Percentiles rank a stretch among this genome's conserved stretches.
Evolutionary conservation across 1,284 basidiomycete species (phyloP).

Genomic region (Ceratobasidium theobromae): DNA sequence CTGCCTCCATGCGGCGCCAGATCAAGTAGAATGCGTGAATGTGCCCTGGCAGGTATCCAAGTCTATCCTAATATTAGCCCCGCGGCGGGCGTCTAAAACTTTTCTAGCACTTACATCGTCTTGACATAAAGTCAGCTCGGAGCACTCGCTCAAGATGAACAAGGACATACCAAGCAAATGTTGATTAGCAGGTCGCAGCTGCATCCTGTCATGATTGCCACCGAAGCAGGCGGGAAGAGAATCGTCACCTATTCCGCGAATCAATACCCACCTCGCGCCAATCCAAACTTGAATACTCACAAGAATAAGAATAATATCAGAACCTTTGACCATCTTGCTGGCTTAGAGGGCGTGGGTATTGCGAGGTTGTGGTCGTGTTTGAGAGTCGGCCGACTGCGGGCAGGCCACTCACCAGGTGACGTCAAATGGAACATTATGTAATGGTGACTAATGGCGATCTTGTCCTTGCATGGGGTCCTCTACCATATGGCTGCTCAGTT

Average conservation of each 20-base stretch:
- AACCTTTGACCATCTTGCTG: conserved; percentile 49
- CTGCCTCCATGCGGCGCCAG: conserved; percentile 75
- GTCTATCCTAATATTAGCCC: conserved; percentile 25
- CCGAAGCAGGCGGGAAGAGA: conserved; percentile 65
- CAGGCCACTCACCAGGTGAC: neutral
- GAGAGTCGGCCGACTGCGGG: neutral
- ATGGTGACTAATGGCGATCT: too few species aligned
- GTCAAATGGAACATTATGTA: neutral
- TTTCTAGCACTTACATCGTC: conserved; percentile 22
- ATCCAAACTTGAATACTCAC: conserved; percentile 36
- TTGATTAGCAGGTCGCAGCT: conserved; percentile 50
- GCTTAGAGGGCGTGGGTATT: neutral
- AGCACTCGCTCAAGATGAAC: neutral
- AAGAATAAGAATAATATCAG: conserved; percentile 53
- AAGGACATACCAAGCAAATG: conserved; percentile 41
- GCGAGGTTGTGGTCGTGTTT: conserved; percentile 4
- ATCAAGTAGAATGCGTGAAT: conserved; percentile 59
- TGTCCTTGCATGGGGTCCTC: too few species aligned
- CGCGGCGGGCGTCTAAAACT: neutral
- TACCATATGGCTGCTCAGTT: neutral
- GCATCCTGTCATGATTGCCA: conserved; percentile 52
- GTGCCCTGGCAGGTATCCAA: conserved; percentile 45
- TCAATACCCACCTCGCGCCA: neutral
- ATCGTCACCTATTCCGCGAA: conserved; percentile 66
- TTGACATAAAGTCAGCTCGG: neutral